Evolutionary conservation across 2,329 filamentous ascomycete genomes (phyloP).

Genomic region (Neopestalotiopsis sp.): DNA sequence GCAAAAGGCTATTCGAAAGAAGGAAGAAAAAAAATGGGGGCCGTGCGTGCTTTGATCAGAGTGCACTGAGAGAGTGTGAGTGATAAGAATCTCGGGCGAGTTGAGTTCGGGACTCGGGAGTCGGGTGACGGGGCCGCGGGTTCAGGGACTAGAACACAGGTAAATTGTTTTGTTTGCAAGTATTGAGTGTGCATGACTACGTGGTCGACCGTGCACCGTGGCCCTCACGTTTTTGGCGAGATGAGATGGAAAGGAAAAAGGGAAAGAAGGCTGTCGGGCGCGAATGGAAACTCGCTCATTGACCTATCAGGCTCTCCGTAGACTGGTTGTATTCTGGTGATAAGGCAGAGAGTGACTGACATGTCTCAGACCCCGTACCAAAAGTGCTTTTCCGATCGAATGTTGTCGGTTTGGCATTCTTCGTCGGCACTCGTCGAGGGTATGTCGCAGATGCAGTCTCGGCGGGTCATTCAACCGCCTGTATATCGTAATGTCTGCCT

Average conservation of each 20-base stretch:
- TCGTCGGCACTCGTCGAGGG: neutral
- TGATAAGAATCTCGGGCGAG: neutral
- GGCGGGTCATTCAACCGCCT: neutral
- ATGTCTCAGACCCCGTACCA: neutral
- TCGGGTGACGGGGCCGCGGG: constrained; percentile 1
- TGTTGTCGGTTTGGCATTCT: neutral
- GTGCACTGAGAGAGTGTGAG: too few species aligned
- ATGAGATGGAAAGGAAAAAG: neutral
- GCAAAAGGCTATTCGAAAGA: neutral
- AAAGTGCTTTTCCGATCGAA: neutral
- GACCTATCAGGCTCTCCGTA: neutral
- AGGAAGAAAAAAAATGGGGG: neutral
- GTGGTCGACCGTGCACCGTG: neutral
- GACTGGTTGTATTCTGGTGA: neutral
- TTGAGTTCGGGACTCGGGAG: neutral
- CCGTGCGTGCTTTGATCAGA: neutral
- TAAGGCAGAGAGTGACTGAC: neutral
- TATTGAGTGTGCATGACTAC: neutral
- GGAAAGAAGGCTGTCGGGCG: neutral
- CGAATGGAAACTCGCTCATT: neutral
- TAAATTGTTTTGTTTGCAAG: neutral
- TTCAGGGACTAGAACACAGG: neutral
- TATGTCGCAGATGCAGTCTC: neutral
- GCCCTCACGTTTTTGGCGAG: neutral
- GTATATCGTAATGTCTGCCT: neutral